Evolutionary conservation across 1,284 basidiomycete genomes (phyloP).

Genomic region (Polyporus tsugae): DNA sequence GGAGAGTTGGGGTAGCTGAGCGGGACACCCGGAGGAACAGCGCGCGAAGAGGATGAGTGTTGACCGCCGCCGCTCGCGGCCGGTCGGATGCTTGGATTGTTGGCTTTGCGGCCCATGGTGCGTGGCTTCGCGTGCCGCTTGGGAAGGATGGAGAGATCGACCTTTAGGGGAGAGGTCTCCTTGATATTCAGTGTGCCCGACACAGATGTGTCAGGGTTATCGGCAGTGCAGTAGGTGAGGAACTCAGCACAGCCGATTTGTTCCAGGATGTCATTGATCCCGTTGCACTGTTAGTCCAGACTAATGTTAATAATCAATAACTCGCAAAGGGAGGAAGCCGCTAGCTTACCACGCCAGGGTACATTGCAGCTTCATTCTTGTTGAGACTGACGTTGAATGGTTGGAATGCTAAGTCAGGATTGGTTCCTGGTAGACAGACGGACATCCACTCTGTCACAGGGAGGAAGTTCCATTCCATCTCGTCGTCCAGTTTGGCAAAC

Average conservation of each 20-base stretch:
- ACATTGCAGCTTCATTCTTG: neutral
- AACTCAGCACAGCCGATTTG: neutral
- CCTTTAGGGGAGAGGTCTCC: neutral
- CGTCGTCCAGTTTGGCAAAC: neutral
- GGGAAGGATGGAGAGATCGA: neutral
- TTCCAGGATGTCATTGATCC: neutral
- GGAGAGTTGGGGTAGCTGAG: neutral
- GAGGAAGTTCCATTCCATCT: neutral
- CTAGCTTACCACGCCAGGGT: neutral
- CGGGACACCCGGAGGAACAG: neutral
- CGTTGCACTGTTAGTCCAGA: neutral
- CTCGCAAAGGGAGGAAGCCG: neutral
- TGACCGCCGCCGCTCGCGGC: too few relatives aligned
- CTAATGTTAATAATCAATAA: neutral
- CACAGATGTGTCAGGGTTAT: neutral
- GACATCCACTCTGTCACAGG: neutral
- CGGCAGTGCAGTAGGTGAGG: neutral
- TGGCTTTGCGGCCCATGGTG: neutral
- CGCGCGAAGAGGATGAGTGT: neutral
- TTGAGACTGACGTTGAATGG: neutral
- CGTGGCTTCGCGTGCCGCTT: neutral
- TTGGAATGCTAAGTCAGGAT: neutral
- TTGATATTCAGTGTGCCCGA: neutral
- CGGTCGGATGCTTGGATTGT: neutral
- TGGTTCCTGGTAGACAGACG: neutral